phyloP scores from a whole-genome alignment of 2,329 filamentous ascomycete species.

The Xylaria sp. region DNA sequence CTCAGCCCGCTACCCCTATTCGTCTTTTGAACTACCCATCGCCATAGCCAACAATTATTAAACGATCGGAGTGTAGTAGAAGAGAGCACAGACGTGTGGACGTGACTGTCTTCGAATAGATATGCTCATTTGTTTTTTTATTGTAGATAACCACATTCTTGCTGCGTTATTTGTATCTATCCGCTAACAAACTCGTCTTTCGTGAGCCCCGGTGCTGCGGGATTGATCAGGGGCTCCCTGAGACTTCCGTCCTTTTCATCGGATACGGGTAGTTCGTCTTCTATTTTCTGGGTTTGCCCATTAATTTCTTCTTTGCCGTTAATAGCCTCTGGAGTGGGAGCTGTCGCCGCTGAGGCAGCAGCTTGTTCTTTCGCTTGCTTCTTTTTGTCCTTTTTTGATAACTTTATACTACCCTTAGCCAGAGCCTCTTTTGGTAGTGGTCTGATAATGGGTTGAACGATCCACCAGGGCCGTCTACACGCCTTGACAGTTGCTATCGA shows the following conservation, averaged over 20 bases:
- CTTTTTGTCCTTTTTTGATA: conserved; percentile 68
- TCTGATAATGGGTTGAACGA: conserved; percentile 85
- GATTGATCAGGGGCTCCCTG: conserved; percentile 36
- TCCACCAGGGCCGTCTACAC: conserved; percentile 86
- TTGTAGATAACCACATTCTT: background rate
- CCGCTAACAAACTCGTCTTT: conserved; percentile 39
- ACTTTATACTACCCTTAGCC: conserved; percentile 78
- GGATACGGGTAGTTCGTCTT: conserved; percentile 32
- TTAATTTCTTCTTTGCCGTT: background rate
- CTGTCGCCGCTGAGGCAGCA: conserved; percentile 29
- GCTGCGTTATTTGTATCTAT: conserved; percentile 19
- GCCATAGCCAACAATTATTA: too few species aligned
- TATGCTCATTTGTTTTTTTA: background rate
- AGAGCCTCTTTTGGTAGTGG: conserved; percentile 88
- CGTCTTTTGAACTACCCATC: too few species aligned
- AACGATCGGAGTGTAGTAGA: too few species aligned
- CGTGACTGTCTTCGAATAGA: too few species aligned
- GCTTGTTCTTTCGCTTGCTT: conserved; percentile 46
- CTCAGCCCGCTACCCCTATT: too few species aligned
- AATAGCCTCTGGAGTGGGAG: conserved; percentile 20
- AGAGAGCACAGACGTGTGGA: background rate
- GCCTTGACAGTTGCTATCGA: conserved; percentile 71
- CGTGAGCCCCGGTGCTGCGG: conserved; percentile 27
- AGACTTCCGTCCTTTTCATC: conserved; percentile 32
- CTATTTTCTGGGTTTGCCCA: conserved; percentile 10